phyloP scores from a whole-genome alignment of 1,139 yeast genomes.

The Candida albicans region DNA sequence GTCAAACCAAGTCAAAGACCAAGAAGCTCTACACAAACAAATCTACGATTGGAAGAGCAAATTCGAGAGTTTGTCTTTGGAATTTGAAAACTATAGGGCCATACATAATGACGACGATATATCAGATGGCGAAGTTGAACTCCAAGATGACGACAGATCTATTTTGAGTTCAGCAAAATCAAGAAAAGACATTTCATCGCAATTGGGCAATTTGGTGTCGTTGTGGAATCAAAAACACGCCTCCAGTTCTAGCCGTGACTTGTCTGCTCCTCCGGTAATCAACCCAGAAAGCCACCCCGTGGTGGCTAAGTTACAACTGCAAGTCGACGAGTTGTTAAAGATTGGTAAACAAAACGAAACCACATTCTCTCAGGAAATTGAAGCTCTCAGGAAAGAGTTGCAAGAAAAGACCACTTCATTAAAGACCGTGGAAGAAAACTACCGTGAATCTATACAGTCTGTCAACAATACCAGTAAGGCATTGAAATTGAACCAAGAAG shows the following conservation, averaged over 20 bases:
- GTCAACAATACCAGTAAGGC: conserved; percentile 78
- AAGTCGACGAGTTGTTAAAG: conserved; percentile 46
- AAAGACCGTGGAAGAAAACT: conserved; percentile 53
- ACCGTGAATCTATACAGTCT: conserved; percentile 68
- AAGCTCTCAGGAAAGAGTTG: conserved; percentile 38
- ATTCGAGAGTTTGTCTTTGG: conserved; percentile 45
- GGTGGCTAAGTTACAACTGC: conserved; percentile 45
- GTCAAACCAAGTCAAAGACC: conserved; percentile 43
- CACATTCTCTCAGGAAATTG: conserved; percentile 32
- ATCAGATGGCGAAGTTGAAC: conserved; percentile 29
- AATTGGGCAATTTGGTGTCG: conserved; percentile 39
- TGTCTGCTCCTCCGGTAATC: conserved; percentile 9
- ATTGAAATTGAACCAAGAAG: conserved; percentile 69
- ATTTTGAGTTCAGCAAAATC: conserved; percentile 30
- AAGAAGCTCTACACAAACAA: conserved; percentile 47
- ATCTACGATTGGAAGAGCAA: conserved; percentile 48
- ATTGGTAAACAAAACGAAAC: conserved; percentile 41
- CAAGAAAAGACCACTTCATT: conserved; percentile 28
- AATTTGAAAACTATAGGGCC: conserved; percentile 43
- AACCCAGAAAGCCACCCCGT: conserved; percentile 25
- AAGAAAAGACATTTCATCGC: conserved; percentile 38
- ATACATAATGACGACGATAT: conserved; percentile 37
- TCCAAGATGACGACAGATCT: conserved; percentile 20
- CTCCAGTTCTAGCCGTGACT: conserved; percentile 10
- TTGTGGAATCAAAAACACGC: conserved; percentile 31